phyloP scores from a whole-genome alignment of 805 yeast species.

The Pichia californica region DNA sequence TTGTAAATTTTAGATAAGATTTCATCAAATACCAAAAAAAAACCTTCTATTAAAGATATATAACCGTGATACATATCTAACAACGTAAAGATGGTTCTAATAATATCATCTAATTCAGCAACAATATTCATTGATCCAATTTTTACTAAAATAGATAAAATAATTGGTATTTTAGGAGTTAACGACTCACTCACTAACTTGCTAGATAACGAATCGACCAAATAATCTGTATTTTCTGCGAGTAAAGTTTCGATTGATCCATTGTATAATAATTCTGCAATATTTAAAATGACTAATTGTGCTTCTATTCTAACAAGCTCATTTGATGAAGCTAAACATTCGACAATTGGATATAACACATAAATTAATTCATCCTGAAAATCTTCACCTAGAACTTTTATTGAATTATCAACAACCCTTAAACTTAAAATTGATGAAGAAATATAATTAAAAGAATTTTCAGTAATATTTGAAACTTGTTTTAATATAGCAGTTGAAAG shows the following conservation, averaged over 20 bases:
- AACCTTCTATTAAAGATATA: conserved; percentile 59
- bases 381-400: conserved; percentile 28
- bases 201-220: conserved; percentile 71
- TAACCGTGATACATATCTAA: conserved; percentile 86
- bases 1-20: conserved; percentile 43
- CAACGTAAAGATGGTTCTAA: conserved; percentile 62
- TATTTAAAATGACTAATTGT: conserved; percentile 41
- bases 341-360: conserved; percentile 64
- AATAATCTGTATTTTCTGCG: conserved; percentile 66
- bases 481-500: conserved; percentile 39
- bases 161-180: conserved; percentile 65
- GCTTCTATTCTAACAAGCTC: conserved; percentile 44
- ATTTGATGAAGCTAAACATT: conserved; percentile 56
- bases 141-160: conserved; percentile 61
- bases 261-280: conserved; percentile 46
- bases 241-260: conserved; percentile 55
- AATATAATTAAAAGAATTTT: conserved; percentile 9
- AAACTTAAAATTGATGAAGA: conserved; percentile 32
- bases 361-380: conserved; percentile 61
- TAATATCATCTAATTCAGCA: conserved; percentile 62
- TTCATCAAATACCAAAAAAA: conserved; percentile 64
- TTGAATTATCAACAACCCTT: conserved; percentile 34
- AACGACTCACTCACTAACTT: conserved; percentile 64
- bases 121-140: conserved; percentile 65
- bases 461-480: conserved; percentile 21